Conservation (phyloP, 2,329 filamentous ascomycete species). For the Hymenoscyphus albidus region DNA sequence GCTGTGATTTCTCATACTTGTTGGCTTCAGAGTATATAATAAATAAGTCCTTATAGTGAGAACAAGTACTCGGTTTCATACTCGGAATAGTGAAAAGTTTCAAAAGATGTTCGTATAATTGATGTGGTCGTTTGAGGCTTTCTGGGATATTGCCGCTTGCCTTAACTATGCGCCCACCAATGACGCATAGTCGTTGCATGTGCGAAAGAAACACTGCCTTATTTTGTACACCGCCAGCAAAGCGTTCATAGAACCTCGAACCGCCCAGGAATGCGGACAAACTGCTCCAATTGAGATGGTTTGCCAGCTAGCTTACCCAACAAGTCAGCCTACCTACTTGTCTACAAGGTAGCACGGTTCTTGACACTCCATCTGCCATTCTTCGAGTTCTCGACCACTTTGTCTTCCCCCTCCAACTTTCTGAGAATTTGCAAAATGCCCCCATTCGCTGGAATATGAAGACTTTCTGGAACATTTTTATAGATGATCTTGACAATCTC, state of each 20-base stretch:
- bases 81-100: too few species aligned
- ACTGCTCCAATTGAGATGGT: not conserved
- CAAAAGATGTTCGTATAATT: too few species aligned
- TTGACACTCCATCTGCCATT: conserved; percentile 44
- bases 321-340: conserved; percentile 1
- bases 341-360: conserved; percentile 41
- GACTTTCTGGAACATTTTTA: conserved; percentile 66
- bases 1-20: too few species aligned
- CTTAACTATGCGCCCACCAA: too few species aligned
- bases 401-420: conserved; percentile 75
- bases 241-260: not conserved
- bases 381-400: conserved; percentile 44
- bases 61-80: too few species aligned
- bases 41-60: too few species aligned
- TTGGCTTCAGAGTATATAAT: too few species aligned
- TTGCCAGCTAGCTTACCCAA: not conserved
- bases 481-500: conserved; percentile 90
- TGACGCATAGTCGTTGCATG: not conserved
- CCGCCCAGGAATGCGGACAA: not conserved
- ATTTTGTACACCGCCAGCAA: not conserved
- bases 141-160: too few species aligned
- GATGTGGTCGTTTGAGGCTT: too few species aligned
- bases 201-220: conserved; percentile 2
- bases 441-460: conserved; percentile 71
- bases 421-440: conserved; percentile 74